These are phyloP conservation scores for Claviceps citrina DNA, from an alignment of 2,329 filamentous ascomycete species.

Conservation along the genomic window DNA sequence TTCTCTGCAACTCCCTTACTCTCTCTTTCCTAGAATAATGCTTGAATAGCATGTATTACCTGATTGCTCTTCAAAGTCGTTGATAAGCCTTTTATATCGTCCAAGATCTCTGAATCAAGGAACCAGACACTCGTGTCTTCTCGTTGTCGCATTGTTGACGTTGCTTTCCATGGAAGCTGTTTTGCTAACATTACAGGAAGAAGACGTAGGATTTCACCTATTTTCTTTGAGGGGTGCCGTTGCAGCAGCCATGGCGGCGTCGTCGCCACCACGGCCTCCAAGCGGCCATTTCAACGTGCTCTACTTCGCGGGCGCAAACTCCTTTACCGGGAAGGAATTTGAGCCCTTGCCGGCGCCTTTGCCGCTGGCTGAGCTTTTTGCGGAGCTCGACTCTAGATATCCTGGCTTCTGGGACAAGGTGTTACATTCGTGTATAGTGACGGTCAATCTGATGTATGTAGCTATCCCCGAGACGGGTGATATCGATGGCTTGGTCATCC, in stretches of 20 bases:
- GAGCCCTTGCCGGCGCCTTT: slow-evolving; percentile 55
- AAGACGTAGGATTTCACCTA: not conserved
- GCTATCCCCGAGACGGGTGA: slow-evolving; percentile 40
- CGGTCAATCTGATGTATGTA: slow-evolving; percentile 69
- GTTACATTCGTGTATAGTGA: slow-evolving; percentile 58
- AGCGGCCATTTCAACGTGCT: slow-evolving; percentile 60
- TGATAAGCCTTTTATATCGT: slow-evolving; percentile 47
- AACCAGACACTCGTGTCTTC: slow-evolving; percentile 20
- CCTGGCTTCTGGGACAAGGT: slow-evolving; percentile 53
- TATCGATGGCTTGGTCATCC: slow-evolving; percentile 34
- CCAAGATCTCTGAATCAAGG: slow-evolving; percentile 56
- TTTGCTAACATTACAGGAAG: not conserved
- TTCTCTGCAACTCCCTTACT: slow-evolving; percentile 3
- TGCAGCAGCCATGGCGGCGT: slow-evolving; percentile 18
- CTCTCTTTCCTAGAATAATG: slow-evolving; percentile 31
- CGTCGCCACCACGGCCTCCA: slow-evolving; percentile 38
- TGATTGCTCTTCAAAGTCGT: slow-evolving; percentile 31
- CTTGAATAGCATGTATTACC: slow-evolving; percentile 42
- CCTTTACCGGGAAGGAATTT: slow-evolving; percentile 51
- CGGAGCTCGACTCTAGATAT: slow-evolving; percentile 52
- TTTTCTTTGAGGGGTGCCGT: not conserved
- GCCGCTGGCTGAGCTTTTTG: slow-evolving; percentile 45
- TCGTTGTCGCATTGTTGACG: slow-evolving; percentile 3
- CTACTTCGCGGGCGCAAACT: slow-evolving; percentile 65
- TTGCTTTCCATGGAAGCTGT: not conserved